A percentile compares a stretch with the other conserved stretches of the same genome.
Evolutionary conservation across 2,329 filamentous ascomycete genomes (phyloP).

Genomic region (Paecilomyces sp.): DNA sequence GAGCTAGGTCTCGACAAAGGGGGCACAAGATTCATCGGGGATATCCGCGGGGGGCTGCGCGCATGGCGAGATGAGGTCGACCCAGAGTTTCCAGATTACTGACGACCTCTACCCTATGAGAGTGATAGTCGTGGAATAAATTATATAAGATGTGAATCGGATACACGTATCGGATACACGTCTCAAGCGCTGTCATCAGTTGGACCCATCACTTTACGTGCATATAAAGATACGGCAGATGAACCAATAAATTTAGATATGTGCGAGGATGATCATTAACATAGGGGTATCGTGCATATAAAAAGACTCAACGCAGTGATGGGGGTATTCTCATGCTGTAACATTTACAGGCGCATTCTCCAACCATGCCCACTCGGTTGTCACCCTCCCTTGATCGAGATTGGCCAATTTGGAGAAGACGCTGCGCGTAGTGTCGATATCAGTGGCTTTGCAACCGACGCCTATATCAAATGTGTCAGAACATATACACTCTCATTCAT

Average conservation of each 20-base stretch:
- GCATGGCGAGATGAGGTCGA: conserved; percentile 39
- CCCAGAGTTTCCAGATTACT: conserved; percentile 35
- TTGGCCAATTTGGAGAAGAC: conserved; percentile 44
- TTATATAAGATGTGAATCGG: no score
- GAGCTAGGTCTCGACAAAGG: conserved; percentile 27
- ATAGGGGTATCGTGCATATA: not conserved
- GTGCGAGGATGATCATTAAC: not conserved
- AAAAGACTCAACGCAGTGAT: not conserved
- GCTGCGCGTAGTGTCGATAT: conserved; percentile 44
- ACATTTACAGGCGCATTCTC: conserved; percentile 24
- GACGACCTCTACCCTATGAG: not conserved
- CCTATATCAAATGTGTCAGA: conserved; percentile 20
- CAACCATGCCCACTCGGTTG: conserved; percentile 47
- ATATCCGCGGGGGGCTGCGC: conserved; percentile 35
- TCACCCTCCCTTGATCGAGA: conserved; percentile 40
- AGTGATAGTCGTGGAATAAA: no score
- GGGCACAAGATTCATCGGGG: conserved; percentile 28
- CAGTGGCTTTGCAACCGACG: conserved; percentile 40
- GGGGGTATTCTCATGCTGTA: not conserved
- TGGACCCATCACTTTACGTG: not conserved
- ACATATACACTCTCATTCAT: not conserved
- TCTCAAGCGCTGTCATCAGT: no score
- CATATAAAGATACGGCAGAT: not conserved
- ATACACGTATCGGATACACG: no score
- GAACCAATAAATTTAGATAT: not conserved